Percentiles rank a stretch among this genome's conserved stretches.
Evolutionary conservation across 2,329 filamentous ascomycete genomes (phyloP).

Genomic region (Colletotrichum sp.): DNA sequence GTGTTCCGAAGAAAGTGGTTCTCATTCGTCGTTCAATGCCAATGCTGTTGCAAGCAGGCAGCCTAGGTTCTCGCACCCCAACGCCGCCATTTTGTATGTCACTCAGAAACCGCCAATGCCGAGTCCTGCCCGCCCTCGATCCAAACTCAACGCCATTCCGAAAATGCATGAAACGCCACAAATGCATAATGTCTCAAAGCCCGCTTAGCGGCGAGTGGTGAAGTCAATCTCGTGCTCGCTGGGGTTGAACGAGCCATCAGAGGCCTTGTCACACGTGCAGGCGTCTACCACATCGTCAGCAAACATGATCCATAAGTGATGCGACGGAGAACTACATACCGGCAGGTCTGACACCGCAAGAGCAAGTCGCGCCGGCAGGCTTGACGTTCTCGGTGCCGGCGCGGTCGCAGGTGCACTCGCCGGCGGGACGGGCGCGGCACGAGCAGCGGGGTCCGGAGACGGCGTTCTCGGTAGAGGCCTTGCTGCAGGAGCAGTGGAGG

Average conservation of each 20-base stretch:
- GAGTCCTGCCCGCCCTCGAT: background rate
- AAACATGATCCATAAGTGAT: background rate
- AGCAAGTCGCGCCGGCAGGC: conserved; percentile 66
- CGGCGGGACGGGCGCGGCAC: conserved; percentile 80
- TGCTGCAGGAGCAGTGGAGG: conserved; percentile 85
- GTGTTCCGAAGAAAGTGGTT: background rate
- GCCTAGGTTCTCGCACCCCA: background rate
- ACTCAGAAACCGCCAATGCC: background rate
- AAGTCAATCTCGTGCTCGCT: conserved; percentile 81
- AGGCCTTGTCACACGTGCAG: conserved; percentile 84
- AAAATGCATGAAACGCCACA: background rate
- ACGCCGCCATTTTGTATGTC: background rate
- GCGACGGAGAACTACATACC: conserved; percentile 51
- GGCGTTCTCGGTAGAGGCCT: conserved; percentile 76
- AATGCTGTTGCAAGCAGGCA: background rate
- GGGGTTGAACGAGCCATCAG: conserved; percentile 65
- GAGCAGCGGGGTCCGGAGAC: conserved; percentile 78
- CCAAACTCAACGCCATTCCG: background rate
- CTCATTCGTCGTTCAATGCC: background rate
- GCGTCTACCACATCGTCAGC: conserved; percentile 48
- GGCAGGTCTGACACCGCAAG: conserved; percentile 77
- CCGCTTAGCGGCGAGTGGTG: conserved; percentile 59
- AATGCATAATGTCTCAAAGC: background rate
- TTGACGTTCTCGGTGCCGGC: conserved; percentile 72
- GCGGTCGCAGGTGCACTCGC: conserved; percentile 82